phyloP scores from a whole-genome alignment of 2,329 filamentous ascomycete genomes.

The Trichophyton schoenleinii region DNA sequence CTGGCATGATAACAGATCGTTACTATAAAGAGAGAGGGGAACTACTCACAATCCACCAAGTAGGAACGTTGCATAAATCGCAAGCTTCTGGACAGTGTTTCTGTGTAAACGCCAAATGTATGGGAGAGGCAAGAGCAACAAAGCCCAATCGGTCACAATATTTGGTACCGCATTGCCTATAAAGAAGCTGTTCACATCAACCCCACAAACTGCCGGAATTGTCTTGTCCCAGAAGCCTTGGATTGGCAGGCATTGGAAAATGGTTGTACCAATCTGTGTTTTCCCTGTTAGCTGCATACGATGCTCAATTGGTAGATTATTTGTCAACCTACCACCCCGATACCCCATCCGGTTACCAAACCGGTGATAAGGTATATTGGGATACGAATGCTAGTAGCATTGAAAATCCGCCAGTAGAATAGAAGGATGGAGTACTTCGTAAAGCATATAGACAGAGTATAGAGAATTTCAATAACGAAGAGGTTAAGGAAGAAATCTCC shows the following conservation, averaged over 20 bases:
- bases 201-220: slow-evolving; percentile 4
- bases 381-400: background rate
- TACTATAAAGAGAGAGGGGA: background rate
- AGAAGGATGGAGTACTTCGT: slow-evolving; percentile 5
- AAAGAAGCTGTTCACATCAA: slow-evolving; percentile 22
- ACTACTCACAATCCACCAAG: slow-evolving; percentile 19
- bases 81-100: slow-evolving; percentile 13
- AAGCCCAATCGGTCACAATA: slow-evolving; percentile 18
- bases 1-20: background rate
- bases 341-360: slow-evolving; percentile 6
- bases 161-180: slow-evolving; percentile 38
- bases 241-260: slow-evolving; percentile 5
- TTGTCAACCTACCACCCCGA: background rate
- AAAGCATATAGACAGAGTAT: slow-evolving; percentile 1
- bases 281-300: background rate
- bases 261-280: slow-evolving; percentile 2
- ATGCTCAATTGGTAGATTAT: background rate
- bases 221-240: slow-evolving; percentile 7
- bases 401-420: slow-evolving; percentile 6
- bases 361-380: background rate
- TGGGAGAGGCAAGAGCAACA: slow-evolving; percentile 18
- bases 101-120: slow-evolving; percentile 19
- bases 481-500: slow-evolving; percentile 2
- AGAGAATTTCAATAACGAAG: slow-evolving; percentile 5
- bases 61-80: slow-evolving; percentile 13